Conservation (phyloP, 768 basidiomycete genomes). For the Mycena galericulata region DNA sequence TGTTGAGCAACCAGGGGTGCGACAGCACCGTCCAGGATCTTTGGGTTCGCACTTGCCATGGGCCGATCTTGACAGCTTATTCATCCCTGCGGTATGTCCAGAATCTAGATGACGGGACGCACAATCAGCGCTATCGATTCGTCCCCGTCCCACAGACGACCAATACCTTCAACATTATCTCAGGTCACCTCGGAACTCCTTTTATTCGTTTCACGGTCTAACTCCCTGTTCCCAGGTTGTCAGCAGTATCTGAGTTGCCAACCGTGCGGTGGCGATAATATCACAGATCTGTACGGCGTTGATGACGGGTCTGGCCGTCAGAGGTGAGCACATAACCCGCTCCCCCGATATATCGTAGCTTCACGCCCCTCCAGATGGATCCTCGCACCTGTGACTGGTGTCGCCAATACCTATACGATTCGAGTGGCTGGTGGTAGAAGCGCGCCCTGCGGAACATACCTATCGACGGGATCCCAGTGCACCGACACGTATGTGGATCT, state of each 20-base stretch:
- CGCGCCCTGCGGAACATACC: conserved; percentile 27
- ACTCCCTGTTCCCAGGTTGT: conserved; percentile 9
- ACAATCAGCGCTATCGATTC: conserved; percentile 33
- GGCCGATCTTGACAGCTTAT: background rate
- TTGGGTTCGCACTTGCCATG: conserved; percentile 14
- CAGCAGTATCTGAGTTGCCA: too few species aligned
- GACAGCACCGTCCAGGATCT: conserved; percentile 26
- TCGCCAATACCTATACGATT: conserved; percentile 29
- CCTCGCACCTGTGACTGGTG: conserved; percentile 23
- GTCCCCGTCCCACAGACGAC: conserved; percentile 26
- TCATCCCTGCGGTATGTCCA: background rate
- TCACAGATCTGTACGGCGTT: too few species aligned
- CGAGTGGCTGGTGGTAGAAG: conserved; percentile 23
- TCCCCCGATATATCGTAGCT: background rate
- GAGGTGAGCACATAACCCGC: background rate
- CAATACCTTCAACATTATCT: conserved; percentile 31
- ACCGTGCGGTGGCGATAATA: too few species aligned
- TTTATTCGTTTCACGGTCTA: background rate
- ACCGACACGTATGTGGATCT: conserved; percentile 30
- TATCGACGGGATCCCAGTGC: conserved; percentile 25
- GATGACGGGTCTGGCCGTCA: too few species aligned
- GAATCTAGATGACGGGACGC: conserved; percentile 21
- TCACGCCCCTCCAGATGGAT: conserved; percentile 20
- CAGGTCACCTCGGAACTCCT: conserved; percentile 4
- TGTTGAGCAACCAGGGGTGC: conserved; percentile 32